Evolutionary conservation across 768 basidiomycete genomes (phyloP).

Genomic region (Termitomyces sp.): DNA sequence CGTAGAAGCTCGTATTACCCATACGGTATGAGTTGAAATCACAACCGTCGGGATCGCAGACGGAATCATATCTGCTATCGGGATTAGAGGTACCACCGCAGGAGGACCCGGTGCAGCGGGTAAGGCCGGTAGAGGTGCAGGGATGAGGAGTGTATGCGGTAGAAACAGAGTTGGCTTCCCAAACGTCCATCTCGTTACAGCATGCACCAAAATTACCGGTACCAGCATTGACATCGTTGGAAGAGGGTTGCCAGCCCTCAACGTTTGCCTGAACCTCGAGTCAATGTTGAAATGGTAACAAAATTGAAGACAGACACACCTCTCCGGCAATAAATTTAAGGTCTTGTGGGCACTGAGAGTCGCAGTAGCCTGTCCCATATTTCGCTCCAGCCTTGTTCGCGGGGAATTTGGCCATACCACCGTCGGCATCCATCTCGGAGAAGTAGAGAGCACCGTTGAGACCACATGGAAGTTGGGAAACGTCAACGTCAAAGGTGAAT

Average conservation of each 20-base stretch:
- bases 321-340: constrained; percentile 59
- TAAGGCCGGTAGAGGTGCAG: constrained; percentile 33
- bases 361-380: constrained; percentile 64
- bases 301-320: constrained; percentile 21
- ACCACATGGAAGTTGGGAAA: constrained; percentile 52
- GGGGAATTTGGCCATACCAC: constrained; percentile 40
- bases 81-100: constrained; percentile 23
- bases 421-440: constrained; percentile 53
- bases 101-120: constrained; percentile 33
- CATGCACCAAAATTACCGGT: constrained; percentile 41
- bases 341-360: constrained; percentile 57
- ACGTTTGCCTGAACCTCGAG: constrained; percentile 19
- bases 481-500: constrained; percentile 22
- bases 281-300: neutral
- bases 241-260: constrained; percentile 9
- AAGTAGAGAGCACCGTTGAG: constrained; percentile 34
- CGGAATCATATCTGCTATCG: constrained; percentile 30
- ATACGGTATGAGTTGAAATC: constrained; percentile 60
- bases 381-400: constrained; percentile 49
- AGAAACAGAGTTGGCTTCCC: constrained; percentile 50
- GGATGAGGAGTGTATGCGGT: constrained; percentile 52
- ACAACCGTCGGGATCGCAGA: constrained; percentile 25
- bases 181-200: constrained; percentile 55
- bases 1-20: constrained; percentile 42
- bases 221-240: constrained; percentile 39